Base-by-base conservation (phyloP, 2,329 filamentous ascomycete genomes). In the Annulohypoxylon truncatum region DNA sequence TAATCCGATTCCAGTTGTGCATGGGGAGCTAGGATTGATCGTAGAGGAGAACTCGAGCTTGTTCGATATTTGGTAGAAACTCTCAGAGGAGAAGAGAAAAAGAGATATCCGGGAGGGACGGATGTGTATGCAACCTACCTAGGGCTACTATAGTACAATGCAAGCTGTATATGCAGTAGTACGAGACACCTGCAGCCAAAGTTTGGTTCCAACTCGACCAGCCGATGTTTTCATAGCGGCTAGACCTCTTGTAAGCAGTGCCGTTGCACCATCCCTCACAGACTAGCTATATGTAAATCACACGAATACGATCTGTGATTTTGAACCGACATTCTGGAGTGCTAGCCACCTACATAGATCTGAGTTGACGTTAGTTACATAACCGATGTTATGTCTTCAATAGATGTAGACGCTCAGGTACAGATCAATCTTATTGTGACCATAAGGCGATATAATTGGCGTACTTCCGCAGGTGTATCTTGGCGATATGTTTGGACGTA, bases 71-170 rank as follows among this genome's bases (percentile, higher is more conserved):
- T 8, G 38, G 22, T 33, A 57, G 22, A 46, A 51, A 56, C 42
- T 38, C 57, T 29, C 22, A 22, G 18, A 15, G 31, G 40, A 31
- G 48, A 48, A 22, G 4, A 42, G 22, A 42, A 42, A 42, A 10
- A 40, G 33, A 60, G 26, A 60, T 18, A 42, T 55, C 53, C 64
- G 67, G 65, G 65, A 70, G 48, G 48, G 58, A 57, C 67, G 67
- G 67, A 69, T 69, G 61, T 54, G 52, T 50, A 65, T 63, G 51
- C 47, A 18, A 65, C 55, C 50, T 60, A 55, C 50, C 56, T 52
- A 57, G 38, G 54, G 54, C 54, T 58, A 47, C n/a, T n/a, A n/a
- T n/a, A n/a, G n/a, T n/a, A n/a, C 40, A 38, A 58, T 58, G 54
- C 54, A 58, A 58, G 44, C 31, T 50, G 44, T 53, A 46, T 15